A percentile compares a stretch with the other conserved stretches of the same genome.
Evolutionary conservation across 2,329 filamentous ascomycete species (phyloP).

Genomic region (Rhynchosporium agropyri): DNA sequence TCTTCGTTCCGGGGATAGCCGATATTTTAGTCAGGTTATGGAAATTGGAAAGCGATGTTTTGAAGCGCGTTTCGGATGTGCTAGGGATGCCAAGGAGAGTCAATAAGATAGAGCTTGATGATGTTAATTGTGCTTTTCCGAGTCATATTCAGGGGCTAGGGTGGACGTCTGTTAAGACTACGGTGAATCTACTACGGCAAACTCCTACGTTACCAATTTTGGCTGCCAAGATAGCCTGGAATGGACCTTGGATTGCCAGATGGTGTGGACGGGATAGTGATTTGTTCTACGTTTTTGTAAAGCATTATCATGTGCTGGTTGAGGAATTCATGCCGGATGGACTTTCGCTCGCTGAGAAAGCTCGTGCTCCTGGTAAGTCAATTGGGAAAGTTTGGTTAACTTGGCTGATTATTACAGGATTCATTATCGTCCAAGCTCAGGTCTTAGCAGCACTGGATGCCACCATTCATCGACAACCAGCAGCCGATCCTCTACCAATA

Average conservation of each 20-base stretch:
- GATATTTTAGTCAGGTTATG: slow-evolving; percentile 69
- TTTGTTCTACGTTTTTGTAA: slow-evolving; percentile 73
- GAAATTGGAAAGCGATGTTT: slow-evolving; percentile 60
- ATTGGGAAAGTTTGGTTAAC: neutral
- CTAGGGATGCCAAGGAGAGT: slow-evolving; percentile 59
- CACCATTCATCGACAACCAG: slow-evolving; percentile 64
- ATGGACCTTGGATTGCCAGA: slow-evolving; percentile 68
- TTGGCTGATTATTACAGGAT: slow-evolving; percentile 45
- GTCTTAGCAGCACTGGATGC: slow-evolving; percentile 66
- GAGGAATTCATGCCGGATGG: slow-evolving; percentile 58
- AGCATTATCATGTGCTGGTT: slow-evolving; percentile 68
- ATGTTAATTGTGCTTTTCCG: slow-evolving; percentile 44
- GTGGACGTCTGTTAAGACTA: slow-evolving; percentile 60
- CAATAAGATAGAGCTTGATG: slow-evolving; percentile 46
- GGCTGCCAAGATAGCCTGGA: slow-evolving; percentile 65
- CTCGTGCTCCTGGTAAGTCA: slow-evolving; percentile 55
- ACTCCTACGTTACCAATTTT: slow-evolving; percentile 59
- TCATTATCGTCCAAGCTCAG: slow-evolving; percentile 70
- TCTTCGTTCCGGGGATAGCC: slow-evolving; percentile 71
- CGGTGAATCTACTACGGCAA: slow-evolving; percentile 57
- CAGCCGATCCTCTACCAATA: slow-evolving; percentile 52
- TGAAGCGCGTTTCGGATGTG: slow-evolving; percentile 64
- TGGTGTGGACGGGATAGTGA: slow-evolving; percentile 76
- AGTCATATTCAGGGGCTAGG: slow-evolving; percentile 59
- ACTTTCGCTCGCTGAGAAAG: slow-evolving; percentile 55